Conservation (phyloP, 352 stramenopile genomes). For the Peronospora destructor region DNA sequence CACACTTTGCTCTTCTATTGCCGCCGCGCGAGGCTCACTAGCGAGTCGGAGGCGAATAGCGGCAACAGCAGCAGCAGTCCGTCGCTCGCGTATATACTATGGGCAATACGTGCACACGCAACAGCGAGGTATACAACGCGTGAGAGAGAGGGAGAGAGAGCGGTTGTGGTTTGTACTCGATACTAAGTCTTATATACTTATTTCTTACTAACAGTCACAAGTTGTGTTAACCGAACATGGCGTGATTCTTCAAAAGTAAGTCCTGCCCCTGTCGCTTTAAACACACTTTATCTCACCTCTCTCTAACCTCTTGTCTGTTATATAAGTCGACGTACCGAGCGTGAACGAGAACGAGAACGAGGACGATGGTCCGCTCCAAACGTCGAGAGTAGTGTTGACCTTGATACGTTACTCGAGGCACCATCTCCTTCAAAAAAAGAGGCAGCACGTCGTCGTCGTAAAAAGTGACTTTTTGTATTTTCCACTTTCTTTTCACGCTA, state of each 20-base stretch:
- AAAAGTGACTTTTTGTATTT: slow-evolving; percentile 37
- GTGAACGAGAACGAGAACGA: slow-evolving; percentile 33
- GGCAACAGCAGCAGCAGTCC: neutral
- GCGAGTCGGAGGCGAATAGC: slow-evolving; percentile 11
- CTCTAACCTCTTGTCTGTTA: neutral
- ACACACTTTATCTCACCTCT: neutral
- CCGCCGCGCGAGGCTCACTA: slow-evolving; percentile 14
- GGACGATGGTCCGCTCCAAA: slow-evolving; percentile 70
- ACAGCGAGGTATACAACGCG: slow-evolving; percentile 36
- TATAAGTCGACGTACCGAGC: slow-evolving; percentile 13
- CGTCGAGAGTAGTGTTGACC: slow-evolving; percentile 59
- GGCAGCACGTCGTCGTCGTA: slow-evolving; percentile 32
- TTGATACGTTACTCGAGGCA: slow-evolving; percentile 73
- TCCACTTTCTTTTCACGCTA: neutral
- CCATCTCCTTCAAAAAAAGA: slow-evolving; percentile 42
- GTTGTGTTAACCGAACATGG: slow-evolving; percentile 54
- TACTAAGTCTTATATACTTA: slow-evolving; percentile 1
- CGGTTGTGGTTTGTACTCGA: neutral
- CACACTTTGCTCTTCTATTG: slow-evolving; percentile 1
- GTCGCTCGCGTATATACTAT: slow-evolving; percentile 20
- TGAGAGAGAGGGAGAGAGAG: neutral
- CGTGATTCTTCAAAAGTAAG: slow-evolving; percentile 36
- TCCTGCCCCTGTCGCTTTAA: slow-evolving; percentile 6
- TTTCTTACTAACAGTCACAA: slow-evolving; percentile 34
- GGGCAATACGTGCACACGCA: slow-evolving; percentile 59